Percentiles rank a stretch among this genome's conserved stretches.
Evolutionary conservation across 2,329 filamentous ascomycete genomes (phyloP).

Genomic region (Aspergillus puulaauensis): DNA sequence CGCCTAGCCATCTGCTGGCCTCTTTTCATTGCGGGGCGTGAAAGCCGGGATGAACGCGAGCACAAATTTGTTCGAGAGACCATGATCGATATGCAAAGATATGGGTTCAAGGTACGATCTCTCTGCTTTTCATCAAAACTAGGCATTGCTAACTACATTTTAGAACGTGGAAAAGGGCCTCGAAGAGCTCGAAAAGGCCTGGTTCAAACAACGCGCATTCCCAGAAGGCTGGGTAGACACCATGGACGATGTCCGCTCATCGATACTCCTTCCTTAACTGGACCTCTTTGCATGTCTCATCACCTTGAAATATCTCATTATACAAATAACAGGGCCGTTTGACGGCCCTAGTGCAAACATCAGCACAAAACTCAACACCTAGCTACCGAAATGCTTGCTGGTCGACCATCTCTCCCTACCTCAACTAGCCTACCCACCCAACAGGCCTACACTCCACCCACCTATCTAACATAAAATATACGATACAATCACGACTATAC

Average conservation of each 20-base stretch:
- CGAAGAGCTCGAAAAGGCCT: slow-evolving; percentile 28
- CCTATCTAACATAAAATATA: background rate
- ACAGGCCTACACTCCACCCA: background rate
- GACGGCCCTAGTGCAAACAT: too few relatives aligned
- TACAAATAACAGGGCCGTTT: too few relatives aligned
- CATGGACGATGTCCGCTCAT: slow-evolving; percentile 33
- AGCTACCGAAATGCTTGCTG: background rate
- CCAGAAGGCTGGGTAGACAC: slow-evolving; percentile 33
- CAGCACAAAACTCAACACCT: background rate
- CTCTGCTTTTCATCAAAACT: background rate
- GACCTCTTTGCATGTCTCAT: background rate
- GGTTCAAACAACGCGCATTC: slow-evolving; percentile 34
- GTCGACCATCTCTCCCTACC: background rate
- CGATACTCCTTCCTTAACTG: slow-evolving; percentile 31
- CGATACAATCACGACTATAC: background rate
- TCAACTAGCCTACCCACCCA: background rate
- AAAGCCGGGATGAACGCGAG: slow-evolving; percentile 27
- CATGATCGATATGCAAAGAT: slow-evolving; percentile 28
- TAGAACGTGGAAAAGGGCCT: slow-evolving; percentile 33
- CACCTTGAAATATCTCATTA: background rate
- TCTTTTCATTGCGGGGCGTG: slow-evolving; percentile 35
- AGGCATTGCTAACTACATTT: background rate
- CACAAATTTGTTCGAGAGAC: slow-evolving; percentile 32
- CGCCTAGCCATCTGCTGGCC: slow-evolving; percentile 35
- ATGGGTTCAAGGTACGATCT: slow-evolving; percentile 27